Percentiles rank a stretch among this genome's conserved stretches.
phyloP scores from a whole-genome alignment of 2,329 filamentous ascomycete species.

The Alternaria burnsii region DNA sequence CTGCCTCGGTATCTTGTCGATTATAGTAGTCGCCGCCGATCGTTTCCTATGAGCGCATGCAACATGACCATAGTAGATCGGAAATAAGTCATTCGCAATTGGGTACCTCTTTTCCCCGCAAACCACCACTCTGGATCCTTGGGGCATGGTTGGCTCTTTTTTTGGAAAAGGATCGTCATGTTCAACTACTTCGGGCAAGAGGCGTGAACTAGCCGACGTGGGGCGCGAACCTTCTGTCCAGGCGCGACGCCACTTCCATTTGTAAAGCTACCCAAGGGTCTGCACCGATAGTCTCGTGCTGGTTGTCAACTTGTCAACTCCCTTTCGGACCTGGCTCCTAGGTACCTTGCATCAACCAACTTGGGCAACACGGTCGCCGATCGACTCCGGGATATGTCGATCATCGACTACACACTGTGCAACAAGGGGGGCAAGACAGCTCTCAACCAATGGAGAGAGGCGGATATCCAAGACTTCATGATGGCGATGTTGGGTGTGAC shows the following conservation, averaged over 20 bases:
- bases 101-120: constrained; percentile 2
- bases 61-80: background rate
- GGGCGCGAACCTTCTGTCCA: constrained; percentile 9
- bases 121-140: constrained; percentile 3
- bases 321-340: background rate
- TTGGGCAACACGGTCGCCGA: background rate
- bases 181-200: constrained; percentile 2
- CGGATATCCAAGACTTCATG: background rate
- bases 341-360: background rate
- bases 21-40: background rate
- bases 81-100: constrained; percentile 5
- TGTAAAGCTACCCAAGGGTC: constrained; percentile 3
- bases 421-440: background rate
- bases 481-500: background rate
- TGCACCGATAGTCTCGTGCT: constrained; percentile 3
- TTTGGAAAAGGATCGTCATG: constrained; percentile 1
- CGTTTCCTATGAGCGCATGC: constrained; percentile 2
- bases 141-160: background rate
- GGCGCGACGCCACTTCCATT: background rate
- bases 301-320: background rate
- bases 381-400: constrained; percentile 4
- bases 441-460: constrained; percentile 2
- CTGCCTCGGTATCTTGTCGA: constrained; percentile 1
- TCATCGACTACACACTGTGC: constrained; percentile 4
- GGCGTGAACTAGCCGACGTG: constrained; percentile 6